Base-by-base conservation (phyloP, 163 green algal species). In the Volvox carteri region DNA sequence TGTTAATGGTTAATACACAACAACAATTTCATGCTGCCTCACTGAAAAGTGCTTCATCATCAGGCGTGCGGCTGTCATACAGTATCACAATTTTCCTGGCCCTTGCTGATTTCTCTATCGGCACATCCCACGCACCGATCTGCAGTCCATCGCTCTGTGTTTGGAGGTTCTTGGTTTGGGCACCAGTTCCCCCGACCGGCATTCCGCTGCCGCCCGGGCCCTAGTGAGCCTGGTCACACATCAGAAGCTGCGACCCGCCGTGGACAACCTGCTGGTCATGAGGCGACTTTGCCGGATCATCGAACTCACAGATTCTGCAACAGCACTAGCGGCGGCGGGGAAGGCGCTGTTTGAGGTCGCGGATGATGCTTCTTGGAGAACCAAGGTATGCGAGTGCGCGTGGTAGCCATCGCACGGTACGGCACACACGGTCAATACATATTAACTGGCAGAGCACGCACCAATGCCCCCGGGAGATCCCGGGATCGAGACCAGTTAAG, bases 211-310 rank as follows among this genome's bases (percentile, higher is more conserved):
- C 14, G 28, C 58, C 41, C 25, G 8, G 28, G 33, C 41, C 11
- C 41, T 86, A n/a, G 41, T 77, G 42, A n/a, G 35, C 23, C 60
- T 86, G 60, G 48, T 18, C 19, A 86, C 60, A 1, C 78, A 86
- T 60, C 60, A 14, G 41, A 48, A 86, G 60, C 78, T 86, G 58
- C 78, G 78, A 21, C 60, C 78, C 41, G 78, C 78, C 0, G 60
- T 86, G 60, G 78, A 86, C 41, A 48, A 77, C 78, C 41, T 78
- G 60, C 41, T 86, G 78, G 60, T 86, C 37, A 42, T 86, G 60
- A 42, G 78, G 8, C 41, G 78, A 14, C 78, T 86, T 28, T 35
- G 60, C 60, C 78, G 78, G 37, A 54, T 86, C n/a, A 54, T 86
- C 5, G 78, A 77, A 62, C 60, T 77, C 25, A 86, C 78, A 0